A percentile compares a stretch with the other conserved stretches of the same genome.
Evolutionary conservation across 495 filamentous ascomycete genomes (phyloP).

Genomic region (Lophium mytilinum): DNA sequence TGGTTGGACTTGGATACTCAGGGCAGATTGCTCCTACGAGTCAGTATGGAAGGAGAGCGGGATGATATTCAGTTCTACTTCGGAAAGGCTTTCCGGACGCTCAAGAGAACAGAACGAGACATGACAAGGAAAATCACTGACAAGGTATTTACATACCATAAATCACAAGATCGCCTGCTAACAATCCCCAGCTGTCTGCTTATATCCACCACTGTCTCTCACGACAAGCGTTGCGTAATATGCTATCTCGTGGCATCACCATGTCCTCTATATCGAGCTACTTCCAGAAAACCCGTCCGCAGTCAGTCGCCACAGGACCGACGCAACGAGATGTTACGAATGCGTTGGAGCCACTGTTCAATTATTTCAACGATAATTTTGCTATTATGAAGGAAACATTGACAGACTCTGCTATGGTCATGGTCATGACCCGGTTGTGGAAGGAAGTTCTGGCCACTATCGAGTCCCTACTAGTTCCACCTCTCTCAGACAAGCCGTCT

Average conservation of each 20-base stretch:
- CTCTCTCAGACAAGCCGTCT: constrained; percentile 90
- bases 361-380: constrained; percentile 98
- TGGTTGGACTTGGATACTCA: constrained; percentile 98
- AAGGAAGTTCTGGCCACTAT: constrained; percentile 93
- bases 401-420: constrained; percentile 85
- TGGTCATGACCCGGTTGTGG: constrained; percentile 97
- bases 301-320: constrained; percentile 46
- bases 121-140: constrained; percentile 98
- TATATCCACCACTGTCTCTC: constrained; percentile 91
- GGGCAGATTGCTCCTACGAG: constrained; percentile 75
- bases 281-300: constrained; percentile 54
- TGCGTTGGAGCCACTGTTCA: constrained; percentile 80
- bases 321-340: constrained; percentile 67
- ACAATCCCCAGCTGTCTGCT: constrained; percentile 61
- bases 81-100: constrained; percentile 87
- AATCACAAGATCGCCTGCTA: constrained; percentile 1
- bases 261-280: constrained; percentile 74
- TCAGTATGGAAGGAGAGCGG: constrained; percentile 97
- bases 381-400: constrained; percentile 96
- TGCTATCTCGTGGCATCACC: constrained; percentile 64
- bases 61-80: constrained; percentile 99
- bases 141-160: constrained; percentile 55
- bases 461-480: constrained; percentile 84
- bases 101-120: constrained; percentile 92
- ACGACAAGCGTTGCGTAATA: constrained; percentile 61